Evolutionary conservation across 225 moss, liverwort and hornwort species (phyloP).

Genomic region (Climacium dendroides): DNA sequence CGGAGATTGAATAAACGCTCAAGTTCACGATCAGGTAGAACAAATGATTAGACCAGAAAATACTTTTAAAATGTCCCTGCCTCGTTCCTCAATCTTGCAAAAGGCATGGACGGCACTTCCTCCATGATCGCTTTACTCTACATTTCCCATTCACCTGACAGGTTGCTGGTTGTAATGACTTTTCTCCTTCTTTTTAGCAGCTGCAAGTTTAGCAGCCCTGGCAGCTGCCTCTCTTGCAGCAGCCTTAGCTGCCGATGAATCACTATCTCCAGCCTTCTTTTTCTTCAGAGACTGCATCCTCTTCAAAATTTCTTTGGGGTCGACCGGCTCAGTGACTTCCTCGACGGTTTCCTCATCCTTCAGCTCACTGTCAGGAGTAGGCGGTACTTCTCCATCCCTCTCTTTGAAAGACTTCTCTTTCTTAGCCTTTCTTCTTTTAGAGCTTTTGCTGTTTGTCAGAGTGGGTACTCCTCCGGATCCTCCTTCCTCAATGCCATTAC

Average conservation of each 20-base stretch:
- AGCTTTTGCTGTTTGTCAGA: conserved; percentile 43
- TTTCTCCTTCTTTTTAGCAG: conserved; percentile 62
- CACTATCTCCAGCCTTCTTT: conserved; percentile 39
- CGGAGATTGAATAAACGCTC: conserved; percentile 30
- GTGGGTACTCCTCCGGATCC: conserved; percentile 20
- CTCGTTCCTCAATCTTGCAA: conserved; percentile 14
- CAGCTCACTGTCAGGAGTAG: conserved; percentile 27
- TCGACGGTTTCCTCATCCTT: conserved; percentile 36
- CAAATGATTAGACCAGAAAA: conserved; percentile 39
- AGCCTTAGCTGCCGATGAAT: conserved; percentile 64
- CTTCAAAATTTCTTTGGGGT: conserved; percentile 60
- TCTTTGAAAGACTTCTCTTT: conserved; percentile 63
- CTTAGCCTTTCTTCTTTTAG: conserved; percentile 55
- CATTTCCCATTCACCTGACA: conserved; percentile 50
- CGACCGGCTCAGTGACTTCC: conserved; percentile 25
- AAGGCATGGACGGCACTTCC: conserved; percentile 20
- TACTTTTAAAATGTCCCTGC: conserved; percentile 38
- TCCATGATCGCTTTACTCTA: conserved; percentile 36
- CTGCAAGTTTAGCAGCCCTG: conserved; percentile 89
- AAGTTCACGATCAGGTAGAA: conserved; percentile 40
- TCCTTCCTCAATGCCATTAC: conserved; percentile 32
- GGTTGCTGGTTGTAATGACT: conserved; percentile 62
- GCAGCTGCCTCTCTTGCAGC: conserved; percentile 87
- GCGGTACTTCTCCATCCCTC: conserved; percentile 40
- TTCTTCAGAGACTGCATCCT: conserved; percentile 54